Conservation (phyloP, 306 rosid species). For the Casuarina cunninghamiana region DNA sequence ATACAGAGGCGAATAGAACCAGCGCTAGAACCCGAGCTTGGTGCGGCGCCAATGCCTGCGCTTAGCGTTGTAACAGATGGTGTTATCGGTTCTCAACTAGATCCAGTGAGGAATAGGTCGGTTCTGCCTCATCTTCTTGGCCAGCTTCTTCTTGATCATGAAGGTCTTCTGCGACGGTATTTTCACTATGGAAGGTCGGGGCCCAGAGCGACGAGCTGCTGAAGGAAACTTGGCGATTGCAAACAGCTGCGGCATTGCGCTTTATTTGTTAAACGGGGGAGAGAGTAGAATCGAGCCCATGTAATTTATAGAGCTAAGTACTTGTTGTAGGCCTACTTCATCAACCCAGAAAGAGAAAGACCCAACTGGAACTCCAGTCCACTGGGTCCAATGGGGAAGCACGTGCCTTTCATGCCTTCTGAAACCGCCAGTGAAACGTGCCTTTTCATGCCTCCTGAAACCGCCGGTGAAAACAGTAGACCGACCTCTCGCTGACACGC, state of each 20-base stretch:
- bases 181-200: conserved; percentile 31
- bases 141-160: conserved; percentile 88
- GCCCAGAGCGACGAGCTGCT: conserved; percentile 20
- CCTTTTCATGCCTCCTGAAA: too few species aligned
- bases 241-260: background rate
- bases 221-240: conserved; percentile 22
- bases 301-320: too few species aligned
- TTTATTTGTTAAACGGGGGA: too few species aligned
- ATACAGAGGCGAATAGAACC: background rate
- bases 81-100: conserved; percentile 79
- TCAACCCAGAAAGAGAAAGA: background rate
- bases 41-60: conserved; percentile 98
- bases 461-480: too few species aligned
- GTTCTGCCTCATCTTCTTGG: conserved; percentile 95
- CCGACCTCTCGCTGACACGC: too few species aligned
- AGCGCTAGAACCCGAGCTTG: conserved; percentile 66
- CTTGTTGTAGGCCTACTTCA: too few species aligned
- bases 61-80: conserved; percentile 84
- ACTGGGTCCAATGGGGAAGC: background rate
- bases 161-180: conserved; percentile 91
- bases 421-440: too few species aligned
- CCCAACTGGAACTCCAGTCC: background rate
- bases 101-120: conserved; percentile 90
- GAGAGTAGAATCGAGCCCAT: too few species aligned
- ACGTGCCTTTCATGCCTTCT: background rate